Evolutionary conservation across 2,329 filamentous ascomycete genomes (phyloP).

Genomic region (Fusarium equiseti): DNA sequence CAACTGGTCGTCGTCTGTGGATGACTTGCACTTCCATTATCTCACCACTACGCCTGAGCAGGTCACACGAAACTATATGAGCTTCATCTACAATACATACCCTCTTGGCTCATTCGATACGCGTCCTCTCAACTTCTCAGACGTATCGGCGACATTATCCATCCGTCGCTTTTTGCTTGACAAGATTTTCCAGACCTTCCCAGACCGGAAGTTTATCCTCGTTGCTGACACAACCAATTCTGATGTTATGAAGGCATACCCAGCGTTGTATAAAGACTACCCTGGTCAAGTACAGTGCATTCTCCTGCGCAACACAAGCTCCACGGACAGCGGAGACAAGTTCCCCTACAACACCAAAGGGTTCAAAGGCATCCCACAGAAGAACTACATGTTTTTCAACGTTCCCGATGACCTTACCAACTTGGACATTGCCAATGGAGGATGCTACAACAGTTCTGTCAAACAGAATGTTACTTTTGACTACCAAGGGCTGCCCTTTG

Average conservation of each 20-base stretch:
- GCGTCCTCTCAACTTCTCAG: constrained; percentile 82
- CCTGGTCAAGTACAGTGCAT: constrained; percentile 82
- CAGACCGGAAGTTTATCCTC: constrained; percentile 79
- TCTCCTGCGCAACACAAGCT: constrained; percentile 78
- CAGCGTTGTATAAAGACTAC: constrained; percentile 71
- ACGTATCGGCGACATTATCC: constrained; percentile 75
- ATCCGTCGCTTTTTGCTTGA: constrained; percentile 78
- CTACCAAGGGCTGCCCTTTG: constrained; percentile 69
- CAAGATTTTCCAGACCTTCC: constrained; percentile 81
- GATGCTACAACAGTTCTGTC: constrained; percentile 74
- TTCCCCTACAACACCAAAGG: constrained; percentile 82
- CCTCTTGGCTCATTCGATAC: constrained; percentile 83
- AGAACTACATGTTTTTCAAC: constrained; percentile 83
- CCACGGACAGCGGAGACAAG: constrained; percentile 73
- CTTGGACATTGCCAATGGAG: constrained; percentile 74
- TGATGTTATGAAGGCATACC: constrained; percentile 78
- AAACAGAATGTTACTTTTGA: constrained; percentile 79
- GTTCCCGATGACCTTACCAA: constrained; percentile 75
- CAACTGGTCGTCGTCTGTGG: constrained; percentile 76
- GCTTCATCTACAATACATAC: constrained; percentile 83
- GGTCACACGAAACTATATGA: constrained; percentile 81
- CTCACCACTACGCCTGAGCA: constrained; percentile 85
- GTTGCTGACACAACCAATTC: constrained; percentile 82
- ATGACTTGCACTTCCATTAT: constrained; percentile 83
- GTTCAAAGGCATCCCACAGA: constrained; percentile 75